Base-by-base conservation (phyloP, 1,139 yeast genomes). In the Pichia sp. region DNA sequence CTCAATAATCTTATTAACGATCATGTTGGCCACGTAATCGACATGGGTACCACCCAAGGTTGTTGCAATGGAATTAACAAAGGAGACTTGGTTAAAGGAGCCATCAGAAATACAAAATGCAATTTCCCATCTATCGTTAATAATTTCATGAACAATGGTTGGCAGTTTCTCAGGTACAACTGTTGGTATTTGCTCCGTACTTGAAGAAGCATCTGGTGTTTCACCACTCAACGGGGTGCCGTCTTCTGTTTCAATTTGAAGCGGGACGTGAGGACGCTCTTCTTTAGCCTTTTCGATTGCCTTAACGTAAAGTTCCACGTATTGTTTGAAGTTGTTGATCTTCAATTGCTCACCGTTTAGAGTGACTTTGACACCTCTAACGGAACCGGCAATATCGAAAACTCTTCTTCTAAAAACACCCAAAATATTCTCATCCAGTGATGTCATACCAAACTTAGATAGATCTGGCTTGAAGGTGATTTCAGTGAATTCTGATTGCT, bases 31-130 rank as follows among this genome's bases (percentile, higher is more conserved):
- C 30, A 88, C 72, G 55, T 81, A 78, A 50, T 81, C 86, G 27
- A 88, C 94, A 58, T 93, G 99, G 0, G 98, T 84, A 48, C 99
- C 99, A 42, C 98, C 99, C 1, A 88, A 67, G 0, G 98, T 91
- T 0, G 99, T 93, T 0, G 98, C 98, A 55, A 93, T 93, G 4
- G 96, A 87, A 56, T 93, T 93, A 18, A 91, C 98, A 63, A 93
- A 93, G 34, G 97, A 87, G 29, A 93, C 94, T 58, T 93, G 98
- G 49, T 86, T 85, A 60, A 93, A 93, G 3, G 72, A 64, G 5
- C 93, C 93, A 52, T 88, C 96, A 34, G 96, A 84, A 2, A 87
- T 84, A 2, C 96, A 91, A 64, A 93, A 88, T 0, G 96, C 98
- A 42, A 91, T 62, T 59, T 93, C 99, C 98, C 98, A 93, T 47